Conservation (phyloP, 2,329 filamentous ascomycete species). For the Claviceps digitariae region DNA sequence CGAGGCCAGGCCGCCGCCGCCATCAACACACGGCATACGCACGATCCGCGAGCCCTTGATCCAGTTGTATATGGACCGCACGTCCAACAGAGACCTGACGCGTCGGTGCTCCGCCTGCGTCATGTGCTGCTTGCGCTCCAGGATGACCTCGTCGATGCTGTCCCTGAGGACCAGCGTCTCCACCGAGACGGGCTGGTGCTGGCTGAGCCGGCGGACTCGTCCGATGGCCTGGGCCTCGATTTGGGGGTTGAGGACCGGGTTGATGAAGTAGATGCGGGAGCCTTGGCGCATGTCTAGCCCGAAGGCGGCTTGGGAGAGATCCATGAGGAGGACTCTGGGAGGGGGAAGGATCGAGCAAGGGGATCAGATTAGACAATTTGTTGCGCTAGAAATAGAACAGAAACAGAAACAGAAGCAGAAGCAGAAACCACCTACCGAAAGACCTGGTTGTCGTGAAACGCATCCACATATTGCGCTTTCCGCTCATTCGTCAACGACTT, state of each 20-base stretch:
- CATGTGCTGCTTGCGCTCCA: constrained; percentile 62
- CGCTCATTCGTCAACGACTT: constrained; percentile 45
- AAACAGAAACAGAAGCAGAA: constrained; percentile 1
- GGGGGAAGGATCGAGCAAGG: too few species aligned
- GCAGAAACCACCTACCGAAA: constrained; percentile 35
- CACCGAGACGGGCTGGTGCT: constrained; percentile 64
- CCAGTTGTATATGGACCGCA: too few species aligned
- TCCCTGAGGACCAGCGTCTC: constrained; percentile 72
- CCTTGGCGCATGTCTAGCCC: constrained; percentile 76
- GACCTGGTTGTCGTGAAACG: constrained; percentile 56
- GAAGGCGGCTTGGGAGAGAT: constrained; percentile 77
- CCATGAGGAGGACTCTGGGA: constrained; percentile 66
- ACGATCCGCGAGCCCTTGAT: too few species aligned
- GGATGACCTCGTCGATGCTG: constrained; percentile 76
- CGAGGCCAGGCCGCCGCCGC: too few species aligned
- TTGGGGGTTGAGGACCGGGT: constrained; percentile 72
- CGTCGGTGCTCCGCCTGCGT: constrained; percentile 48
- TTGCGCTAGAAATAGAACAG: too few species aligned
- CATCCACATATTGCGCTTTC: constrained; percentile 61
- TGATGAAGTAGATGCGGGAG: constrained; percentile 78
- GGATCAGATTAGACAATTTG: too few species aligned
- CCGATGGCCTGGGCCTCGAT: constrained; percentile 88
- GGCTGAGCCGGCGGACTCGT: constrained; percentile 75
- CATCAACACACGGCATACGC: too few species aligned
- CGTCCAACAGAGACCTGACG: constrained; percentile 31